Evolutionary conservation across 345 rosid species (phyloP).

Genomic region (Bretschneidera sinensis): DNA sequence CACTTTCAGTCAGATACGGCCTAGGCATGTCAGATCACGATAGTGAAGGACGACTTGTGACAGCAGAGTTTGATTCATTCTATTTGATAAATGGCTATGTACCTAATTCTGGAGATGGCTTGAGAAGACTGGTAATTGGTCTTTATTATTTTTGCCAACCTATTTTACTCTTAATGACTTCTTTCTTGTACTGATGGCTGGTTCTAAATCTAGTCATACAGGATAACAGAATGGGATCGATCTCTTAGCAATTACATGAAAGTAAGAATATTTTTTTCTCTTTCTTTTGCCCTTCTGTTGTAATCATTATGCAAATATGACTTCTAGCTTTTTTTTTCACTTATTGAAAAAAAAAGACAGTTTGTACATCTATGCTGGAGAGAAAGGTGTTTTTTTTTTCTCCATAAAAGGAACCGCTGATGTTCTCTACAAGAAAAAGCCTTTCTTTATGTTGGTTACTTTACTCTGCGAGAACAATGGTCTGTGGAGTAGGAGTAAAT

Average conservation of each 20-base stretch:
- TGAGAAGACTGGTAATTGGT: conserved; percentile 76
- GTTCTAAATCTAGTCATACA: conserved; percentile 49
- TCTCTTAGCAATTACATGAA: conserved; percentile 74
- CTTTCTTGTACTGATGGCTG: conserved; percentile 10
- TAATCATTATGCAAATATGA: conserved; percentile 1
- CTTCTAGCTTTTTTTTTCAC: no score
- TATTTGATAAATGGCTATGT: conserved; percentile 67
- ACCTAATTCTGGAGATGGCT: conserved; percentile 97
- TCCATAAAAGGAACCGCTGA: no score
- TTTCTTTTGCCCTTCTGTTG: background rate
- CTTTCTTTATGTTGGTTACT: no score
- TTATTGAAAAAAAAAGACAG: no score
- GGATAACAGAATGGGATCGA: conserved; percentile 75
- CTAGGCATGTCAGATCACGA: conserved; percentile 76
- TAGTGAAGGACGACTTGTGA: conserved; percentile 82
- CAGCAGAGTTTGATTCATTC: conserved; percentile 81
- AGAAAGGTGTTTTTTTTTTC: no score
- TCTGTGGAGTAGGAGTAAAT: no score
- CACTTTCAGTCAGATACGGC: conserved; percentile 78
- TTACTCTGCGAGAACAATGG: no score
- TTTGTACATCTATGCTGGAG: no score
- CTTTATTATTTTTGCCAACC: conserved; percentile 14
- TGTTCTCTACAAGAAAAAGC: no score
- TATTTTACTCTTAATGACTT: conserved; percentile 1
- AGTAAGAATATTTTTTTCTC: conserved; percentile 36